Evolutionary conservation across 2,329 filamentous ascomycete genomes (phyloP), one percentile per base, ranked within the genome.

Genomic region (Botrytis sinoallii): DNA sequence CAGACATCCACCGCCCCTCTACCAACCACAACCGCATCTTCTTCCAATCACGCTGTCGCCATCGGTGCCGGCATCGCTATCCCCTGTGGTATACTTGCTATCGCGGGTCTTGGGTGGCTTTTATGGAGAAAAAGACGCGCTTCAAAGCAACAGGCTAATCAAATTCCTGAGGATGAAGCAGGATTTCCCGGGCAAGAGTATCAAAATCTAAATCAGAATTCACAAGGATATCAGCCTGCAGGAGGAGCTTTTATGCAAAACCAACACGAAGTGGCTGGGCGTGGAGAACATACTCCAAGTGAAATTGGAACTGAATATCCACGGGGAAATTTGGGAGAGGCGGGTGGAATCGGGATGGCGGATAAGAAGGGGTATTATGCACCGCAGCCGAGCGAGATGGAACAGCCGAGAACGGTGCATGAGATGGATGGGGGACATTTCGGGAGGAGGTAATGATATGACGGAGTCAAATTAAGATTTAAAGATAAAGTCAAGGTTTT

Each of bases 301-400:
- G 65, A 67, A 14, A 67, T 67, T 18, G 65, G 46, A 40, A 40
- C 65, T 16, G 65, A 46, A 35, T 55, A 55, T 29, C 25, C 32
- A 29, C 12, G 65, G 14, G 65, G 32, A 10, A 55, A 55, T 55
- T 40, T 55, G 35, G 46, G 46, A 22, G 65, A 67, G 5, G 65
- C 25, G 8, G 32, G 64, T 32, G 44, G 44, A 9, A 67, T 67
- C 3, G 64, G 64, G 5, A 38, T 67, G 4, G 32, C 22, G 25
- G 65, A 67, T 40, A 55, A 67, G 32, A 67, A 40, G 46, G 46
- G 65, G 6, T 67, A 55, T 29, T 55, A 55, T 67, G 65, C 65
- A 25, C 35, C 65, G 16, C 32, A 25, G 16, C 32, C 32, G 65
- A 67, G 32, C n/a, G 65, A 67, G 65, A 67, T 67, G 65, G 65